phyloP scores from a whole-genome alignment of 2,329 filamentous ascomycete species.

The Alternaria atra region DNA sequence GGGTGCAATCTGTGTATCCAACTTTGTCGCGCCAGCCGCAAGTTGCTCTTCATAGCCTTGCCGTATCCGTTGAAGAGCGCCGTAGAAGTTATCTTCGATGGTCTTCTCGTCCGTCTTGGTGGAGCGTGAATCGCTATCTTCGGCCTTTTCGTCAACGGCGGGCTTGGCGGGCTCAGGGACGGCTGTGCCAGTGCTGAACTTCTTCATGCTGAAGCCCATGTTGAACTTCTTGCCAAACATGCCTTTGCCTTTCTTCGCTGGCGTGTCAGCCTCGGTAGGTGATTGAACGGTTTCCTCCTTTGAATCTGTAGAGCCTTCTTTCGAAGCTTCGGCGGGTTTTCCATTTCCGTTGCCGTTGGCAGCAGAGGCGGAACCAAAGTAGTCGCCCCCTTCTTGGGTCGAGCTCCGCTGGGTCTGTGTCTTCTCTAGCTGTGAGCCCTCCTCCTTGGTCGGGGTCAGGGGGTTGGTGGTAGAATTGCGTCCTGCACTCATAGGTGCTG shows the following conservation, averaged over 20 bases:
- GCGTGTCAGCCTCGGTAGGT: constrained; percentile 53
- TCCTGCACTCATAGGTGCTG: constrained; percentile 48
- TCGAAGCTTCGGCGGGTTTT: constrained; percentile 33
- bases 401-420: constrained; percentile 64
- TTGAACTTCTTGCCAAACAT: constrained; percentile 87
- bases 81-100: constrained; percentile 77
- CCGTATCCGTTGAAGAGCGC: constrained; percentile 75
- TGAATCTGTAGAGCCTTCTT: constrained; percentile 40
- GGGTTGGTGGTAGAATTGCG: constrained; percentile 48
- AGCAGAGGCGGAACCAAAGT: constrained; percentile 64
- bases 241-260: constrained; percentile 64
- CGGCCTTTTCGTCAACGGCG: constrained; percentile 76
- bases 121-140: constrained; percentile 67
- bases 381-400: constrained; percentile 70
- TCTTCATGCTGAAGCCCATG: constrained; percentile 82
- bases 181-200: constrained; percentile 72
- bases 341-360: constrained; percentile 34
- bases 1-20: constrained; percentile 73
- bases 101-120: constrained; percentile 72
- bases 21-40: constrained; percentile 57
- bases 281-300: constrained; percentile 43
- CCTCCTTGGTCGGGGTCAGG: constrained; percentile 53
- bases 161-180: constrained; percentile 73
- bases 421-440: constrained; percentile 62
- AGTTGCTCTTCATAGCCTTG: constrained; percentile 76